These are phyloP conservation scores for Yamadazyma oceani DNA, from an alignment of 1,139 yeast genomes.

Conservation along the genomic window DNA sequence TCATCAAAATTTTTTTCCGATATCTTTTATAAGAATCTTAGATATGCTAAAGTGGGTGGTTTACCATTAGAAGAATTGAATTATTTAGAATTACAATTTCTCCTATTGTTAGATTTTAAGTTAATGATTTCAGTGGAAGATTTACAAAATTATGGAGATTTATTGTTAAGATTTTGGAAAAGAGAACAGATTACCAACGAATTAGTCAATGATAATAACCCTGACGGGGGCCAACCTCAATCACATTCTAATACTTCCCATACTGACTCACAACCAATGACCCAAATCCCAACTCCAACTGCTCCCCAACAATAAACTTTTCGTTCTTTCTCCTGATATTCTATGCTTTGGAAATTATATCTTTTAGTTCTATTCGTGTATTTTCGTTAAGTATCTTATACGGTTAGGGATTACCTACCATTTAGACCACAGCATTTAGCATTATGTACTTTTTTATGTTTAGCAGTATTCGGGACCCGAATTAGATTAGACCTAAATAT, in stretches of 20 bases:
- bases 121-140: slow-evolving; percentile 89
- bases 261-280: slow-evolving; percentile 2
- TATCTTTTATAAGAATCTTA: slow-evolving; percentile 90
- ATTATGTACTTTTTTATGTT: not conserved
- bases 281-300: slow-evolving; percentile 4
- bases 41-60: slow-evolving; percentile 98
- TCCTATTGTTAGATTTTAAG: slow-evolving; percentile 80
- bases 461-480: not conserved
- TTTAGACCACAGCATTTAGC: not conserved
- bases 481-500: not conserved
- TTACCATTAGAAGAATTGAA: slow-evolving; percentile 91
- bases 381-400: not conserved
- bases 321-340: too few species aligned
- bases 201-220: slow-evolving; percentile 19
- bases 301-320: not conserved
- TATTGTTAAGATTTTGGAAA: slow-evolving; percentile 81
- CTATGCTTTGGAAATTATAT: too few species aligned
- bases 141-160: slow-evolving; percentile 85
- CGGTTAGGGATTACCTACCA: too few species aligned
- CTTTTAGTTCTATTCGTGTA: not conserved
- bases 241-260: not conserved
- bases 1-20: slow-evolving; percentile 95
- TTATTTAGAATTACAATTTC: slow-evolving; percentile 86
- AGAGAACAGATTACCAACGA: slow-evolving; percentile 54
- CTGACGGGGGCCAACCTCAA: not conserved